phyloP scores from a whole-genome alignment of 208 protist species.

The Leishmania tarentolae region DNA sequence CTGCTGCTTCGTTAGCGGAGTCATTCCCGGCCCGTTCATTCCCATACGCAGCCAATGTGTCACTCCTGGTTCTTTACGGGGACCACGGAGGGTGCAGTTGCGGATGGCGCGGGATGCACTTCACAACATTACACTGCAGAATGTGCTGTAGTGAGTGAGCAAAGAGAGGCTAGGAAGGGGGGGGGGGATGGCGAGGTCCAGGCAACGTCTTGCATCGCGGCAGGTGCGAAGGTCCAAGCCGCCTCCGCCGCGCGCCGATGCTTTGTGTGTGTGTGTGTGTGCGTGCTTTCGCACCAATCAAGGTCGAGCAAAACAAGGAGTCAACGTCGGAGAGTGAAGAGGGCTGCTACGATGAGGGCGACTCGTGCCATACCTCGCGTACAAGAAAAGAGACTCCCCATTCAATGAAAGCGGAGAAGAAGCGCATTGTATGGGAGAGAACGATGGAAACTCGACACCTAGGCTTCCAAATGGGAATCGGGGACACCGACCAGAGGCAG shows the following conservation, averaged over 20 bases:
- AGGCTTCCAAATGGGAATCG: no score
- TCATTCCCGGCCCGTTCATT: neutral
- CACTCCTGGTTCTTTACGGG: neutral
- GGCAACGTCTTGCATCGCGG: neutral
- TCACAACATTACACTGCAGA: neutral
- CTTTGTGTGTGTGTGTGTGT: neutral
- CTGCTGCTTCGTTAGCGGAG: neutral
- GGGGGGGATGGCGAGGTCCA: neutral
- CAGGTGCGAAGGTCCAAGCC: neutral
- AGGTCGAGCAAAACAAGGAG: neutral
- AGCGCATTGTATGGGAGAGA: neutral
- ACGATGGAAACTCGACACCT: neutral
- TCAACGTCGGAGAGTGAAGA: neutral
- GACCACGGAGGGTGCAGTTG: neutral
- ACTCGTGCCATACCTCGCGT: neutral
- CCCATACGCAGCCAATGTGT: neutral
- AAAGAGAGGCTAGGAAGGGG: neutral
- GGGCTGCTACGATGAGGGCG: neutral
- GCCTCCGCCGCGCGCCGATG: neutral
- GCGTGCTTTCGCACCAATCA: neutral
- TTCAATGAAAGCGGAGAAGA: neutral
- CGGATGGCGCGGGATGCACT: neutral
- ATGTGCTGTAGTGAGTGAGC: neutral
- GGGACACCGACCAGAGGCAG: neutral
- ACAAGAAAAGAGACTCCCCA: neutral